These are phyloP conservation scores for Vitrella brassicaformis DNA, from an alignment of 73 alveolate species.

Conservation along the genomic window DNA sequence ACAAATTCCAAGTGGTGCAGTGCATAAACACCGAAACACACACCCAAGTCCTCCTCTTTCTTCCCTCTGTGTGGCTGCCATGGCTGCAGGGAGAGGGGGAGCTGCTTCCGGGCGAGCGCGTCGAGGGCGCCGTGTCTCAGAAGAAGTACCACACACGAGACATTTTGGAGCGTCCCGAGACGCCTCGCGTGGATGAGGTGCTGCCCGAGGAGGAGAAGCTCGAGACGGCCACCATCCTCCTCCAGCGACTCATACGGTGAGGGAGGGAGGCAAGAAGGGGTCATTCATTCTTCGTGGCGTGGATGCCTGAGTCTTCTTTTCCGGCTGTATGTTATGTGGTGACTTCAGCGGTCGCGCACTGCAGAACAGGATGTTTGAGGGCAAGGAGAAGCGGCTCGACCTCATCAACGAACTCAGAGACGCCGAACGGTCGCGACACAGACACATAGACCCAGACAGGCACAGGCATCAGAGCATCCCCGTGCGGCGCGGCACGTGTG, in stretches of 20 bases:
- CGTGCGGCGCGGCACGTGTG: neutral
- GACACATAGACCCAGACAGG: slow-evolving; percentile 15
- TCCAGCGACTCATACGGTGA: neutral
- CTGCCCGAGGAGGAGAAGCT: neutral
- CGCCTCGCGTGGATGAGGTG: neutral
- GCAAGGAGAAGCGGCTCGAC: slow-evolving; percentile 86
- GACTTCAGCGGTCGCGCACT: too few species aligned
- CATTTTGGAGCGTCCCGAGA: neutral
- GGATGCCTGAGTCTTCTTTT: too few species aligned
- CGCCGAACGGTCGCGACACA: slow-evolving; percentile 75
- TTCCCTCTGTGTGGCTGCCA: neutral
- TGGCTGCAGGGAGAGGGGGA: neutral
- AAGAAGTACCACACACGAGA: too few species aligned
- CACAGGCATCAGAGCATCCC: slow-evolving; percentile 5
- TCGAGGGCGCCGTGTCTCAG: too few species aligned
- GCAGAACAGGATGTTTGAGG: slow-evolving; percentile 86
- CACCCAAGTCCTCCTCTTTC: too few species aligned
- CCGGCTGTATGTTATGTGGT: too few species aligned
- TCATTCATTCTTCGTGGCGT: too few species aligned
- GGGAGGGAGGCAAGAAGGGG: too few species aligned
- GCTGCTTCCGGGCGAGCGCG: neutral
- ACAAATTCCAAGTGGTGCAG: too few species aligned
- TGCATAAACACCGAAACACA: too few species aligned
- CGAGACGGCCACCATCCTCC: neutral
- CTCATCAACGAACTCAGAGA: slow-evolving; percentile 79